phyloP scores from a whole-genome alignment of 2,329 filamentous ascomycete genomes.

The Sclerotinia glacialis region DNA sequence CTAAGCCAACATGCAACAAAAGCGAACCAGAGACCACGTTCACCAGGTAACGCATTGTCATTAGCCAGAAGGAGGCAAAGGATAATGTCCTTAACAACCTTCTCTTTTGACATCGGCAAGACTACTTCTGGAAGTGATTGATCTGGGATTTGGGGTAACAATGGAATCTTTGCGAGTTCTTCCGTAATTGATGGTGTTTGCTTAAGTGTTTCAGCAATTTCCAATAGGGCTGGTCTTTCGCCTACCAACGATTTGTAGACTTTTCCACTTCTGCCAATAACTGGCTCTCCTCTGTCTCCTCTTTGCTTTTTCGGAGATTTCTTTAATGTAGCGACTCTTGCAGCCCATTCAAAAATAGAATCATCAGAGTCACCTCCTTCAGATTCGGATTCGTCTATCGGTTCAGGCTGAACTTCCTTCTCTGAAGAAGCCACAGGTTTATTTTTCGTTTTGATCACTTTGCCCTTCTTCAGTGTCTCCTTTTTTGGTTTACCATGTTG shows the following conservation, averaged over 20 bases:
- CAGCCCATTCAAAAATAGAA: slow-evolving; percentile 31
- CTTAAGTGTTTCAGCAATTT: background rate
- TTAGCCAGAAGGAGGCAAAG: slow-evolving; percentile 30
- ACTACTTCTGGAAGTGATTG: background rate
- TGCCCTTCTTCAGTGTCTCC: slow-evolving; percentile 13
- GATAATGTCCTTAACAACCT: slow-evolving; percentile 27
- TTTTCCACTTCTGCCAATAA: slow-evolving; percentile 16
- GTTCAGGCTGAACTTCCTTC: background rate
- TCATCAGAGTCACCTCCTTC: slow-evolving; percentile 25
- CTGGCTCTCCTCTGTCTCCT: slow-evolving; percentile 6
- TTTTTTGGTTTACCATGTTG: slow-evolving; percentile 14
- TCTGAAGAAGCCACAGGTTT: background rate
- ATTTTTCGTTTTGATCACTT: slow-evolving; percentile 13
- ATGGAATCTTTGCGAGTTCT: slow-evolving; percentile 10
- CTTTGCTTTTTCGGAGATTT: slow-evolving; percentile 3
- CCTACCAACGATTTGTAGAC: slow-evolving; percentile 13
- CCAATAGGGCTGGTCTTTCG: slow-evolving; percentile 15
- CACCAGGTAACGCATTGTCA: slow-evolving; percentile 35
- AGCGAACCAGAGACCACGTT: slow-evolving; percentile 36
- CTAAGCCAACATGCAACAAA: slow-evolving; percentile 35
- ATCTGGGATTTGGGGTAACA: background rate
- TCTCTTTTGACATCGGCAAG: slow-evolving; percentile 9
- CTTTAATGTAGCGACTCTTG: slow-evolving; percentile 21
- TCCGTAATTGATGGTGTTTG: background rate
- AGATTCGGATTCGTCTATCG: slow-evolving; percentile 10